Base-by-base conservation (phyloP, 768 basidiomycete species). In the Boletus pseudo-olivaceus region DNA sequence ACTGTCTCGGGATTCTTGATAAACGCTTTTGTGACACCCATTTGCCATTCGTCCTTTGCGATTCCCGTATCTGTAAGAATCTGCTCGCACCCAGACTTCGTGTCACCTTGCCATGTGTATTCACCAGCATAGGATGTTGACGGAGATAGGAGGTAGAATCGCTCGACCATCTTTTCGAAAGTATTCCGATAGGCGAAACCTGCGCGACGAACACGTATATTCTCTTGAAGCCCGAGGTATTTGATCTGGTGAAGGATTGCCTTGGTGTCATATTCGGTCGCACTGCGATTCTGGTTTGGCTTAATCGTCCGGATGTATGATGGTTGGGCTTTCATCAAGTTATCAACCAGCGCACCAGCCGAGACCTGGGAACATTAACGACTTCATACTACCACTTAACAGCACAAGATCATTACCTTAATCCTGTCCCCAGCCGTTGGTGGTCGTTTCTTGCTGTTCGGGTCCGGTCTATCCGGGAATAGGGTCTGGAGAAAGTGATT, bases 231-330 rank as follows among this genome's bases (percentile, higher is more conserved):
- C 66, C 97, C 97, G 39, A 99, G 87, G 69, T 99, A 99, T 71
- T 99, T 98, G 78, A 99, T 93, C 73, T 99, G 97, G 75, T 99
- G 97, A 40, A 99, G 77, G 55, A 99, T 90, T 12, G 93, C 94
- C 69, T 98, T 98, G 41, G 79, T 78, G 65, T 99, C 94, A 67
- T 96, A 98, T 73, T 99, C 97, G 10, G 85, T 81, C 11, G 86
- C 69, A 59, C 93, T 95, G 43, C 95, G 87, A 68, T 99, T 96
- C 76, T 97, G 90, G 69, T 99, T 99, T 12, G 97, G 93, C 73
- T 99, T 99, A 76, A 99, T 98, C 5, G 97, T 99, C 52, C 97
- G 91, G 59, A 99, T 99, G 72, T 99, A 99, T 23, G 93, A 93
- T 1, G 97, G 97, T 67, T 91, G 95, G 29, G 93, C 91, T 64